Percentiles rank a stretch among this genome's conserved stretches.
Conservation (phyloP, 768 basidiomycete species). For the Tricholoma saponaceum region DNA sequence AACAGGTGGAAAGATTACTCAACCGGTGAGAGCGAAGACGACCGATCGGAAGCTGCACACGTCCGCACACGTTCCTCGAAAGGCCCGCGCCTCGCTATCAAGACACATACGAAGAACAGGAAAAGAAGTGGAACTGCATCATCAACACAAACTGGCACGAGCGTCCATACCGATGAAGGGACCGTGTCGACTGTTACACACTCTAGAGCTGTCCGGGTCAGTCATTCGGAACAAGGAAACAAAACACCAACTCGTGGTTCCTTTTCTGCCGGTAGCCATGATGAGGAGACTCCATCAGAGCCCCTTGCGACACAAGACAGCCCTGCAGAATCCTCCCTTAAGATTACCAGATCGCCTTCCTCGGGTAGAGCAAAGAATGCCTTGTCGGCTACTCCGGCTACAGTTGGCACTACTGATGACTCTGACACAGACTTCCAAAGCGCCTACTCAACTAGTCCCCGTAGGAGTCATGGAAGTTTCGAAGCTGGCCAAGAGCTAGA, state of each 20-base stretch:
- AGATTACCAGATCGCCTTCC: constrained; percentile 4
- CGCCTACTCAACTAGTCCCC: constrained; percentile 75
- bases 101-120: constrained; percentile 35
- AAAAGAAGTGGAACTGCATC: constrained; percentile 62
- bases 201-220: constrained; percentile 23
- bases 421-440: constrained; percentile 88
- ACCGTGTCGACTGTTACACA: constrained; percentile 19
- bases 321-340: constrained; percentile 22
- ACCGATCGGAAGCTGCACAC: constrained; percentile 45
- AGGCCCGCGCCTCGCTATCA: constrained; percentile 24
- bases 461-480: constrained; percentile 58
- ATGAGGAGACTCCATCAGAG: constrained; percentile 31
- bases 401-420: constrained; percentile 54
- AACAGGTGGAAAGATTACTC: constrained; percentile 34
- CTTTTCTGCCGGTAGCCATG: constrained; percentile 32
- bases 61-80: constrained; percentile 39
- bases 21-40: constrained; percentile 51
- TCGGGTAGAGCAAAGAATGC: constrained; percentile 10
- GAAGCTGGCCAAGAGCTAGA: constrained; percentile 27
- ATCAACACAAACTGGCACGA: constrained; percentile 47
- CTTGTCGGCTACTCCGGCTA: constrained; percentile 16
- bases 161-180: constrained; percentile 26
- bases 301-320: constrained; percentile 27
- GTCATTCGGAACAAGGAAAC: constrained; percentile 29
- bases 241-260: constrained; percentile 39